Evolutionary conservation across 2,329 filamentous ascomycete species (phyloP), one percentile per base, ranked within the genome.

Genomic region (Davidsoniella neocaledoniae): DNA sequence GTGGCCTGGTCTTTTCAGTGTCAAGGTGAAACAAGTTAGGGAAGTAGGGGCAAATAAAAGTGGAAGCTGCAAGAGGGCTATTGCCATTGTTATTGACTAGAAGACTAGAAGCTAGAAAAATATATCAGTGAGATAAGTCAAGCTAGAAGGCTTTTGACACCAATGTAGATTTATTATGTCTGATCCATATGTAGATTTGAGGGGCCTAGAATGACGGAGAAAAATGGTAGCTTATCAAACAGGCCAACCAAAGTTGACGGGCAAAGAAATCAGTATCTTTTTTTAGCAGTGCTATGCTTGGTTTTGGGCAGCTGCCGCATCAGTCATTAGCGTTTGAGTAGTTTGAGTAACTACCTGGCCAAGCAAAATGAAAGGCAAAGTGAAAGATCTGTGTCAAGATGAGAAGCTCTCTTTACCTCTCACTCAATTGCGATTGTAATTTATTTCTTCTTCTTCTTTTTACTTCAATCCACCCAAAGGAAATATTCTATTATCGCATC

Each of bases 401-500:
- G 21, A 44, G 14, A 44, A 26, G 10, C 21, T 9, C 10, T 17
- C 29, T 43, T 42, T 25, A 25, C 23, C 23, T 43, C 38, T 37
- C 14, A 38, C 21, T 43, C 46, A 19, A 16, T 25, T 46, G 36
- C n/a, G 5, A 26, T 38, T 16, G 25, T 17, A 14, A 21, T 40
- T 41, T 43, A 26, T 37, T 36, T 37, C 14, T 41, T 46, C 29
- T 39, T 36, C 10, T 48, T 41, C 29, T 38, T 17, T 50, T 17
- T 50, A 33, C 26, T 46, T 26, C 44, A 38, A 39, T 38, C 23
- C 43, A 45, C 43, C 33, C 16, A 36, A 45, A 16, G 21, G 29
- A 33, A 33, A 33, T 33, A 9, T 9, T 9, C 29, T 12, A 12
- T 33, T 9, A 33, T 33, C 29, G 29, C 29, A 57, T 63, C 50